phyloP scores from a whole-genome alignment of 768 basidiomycete species.

The Boletus rufocinnamomeus region DNA sequence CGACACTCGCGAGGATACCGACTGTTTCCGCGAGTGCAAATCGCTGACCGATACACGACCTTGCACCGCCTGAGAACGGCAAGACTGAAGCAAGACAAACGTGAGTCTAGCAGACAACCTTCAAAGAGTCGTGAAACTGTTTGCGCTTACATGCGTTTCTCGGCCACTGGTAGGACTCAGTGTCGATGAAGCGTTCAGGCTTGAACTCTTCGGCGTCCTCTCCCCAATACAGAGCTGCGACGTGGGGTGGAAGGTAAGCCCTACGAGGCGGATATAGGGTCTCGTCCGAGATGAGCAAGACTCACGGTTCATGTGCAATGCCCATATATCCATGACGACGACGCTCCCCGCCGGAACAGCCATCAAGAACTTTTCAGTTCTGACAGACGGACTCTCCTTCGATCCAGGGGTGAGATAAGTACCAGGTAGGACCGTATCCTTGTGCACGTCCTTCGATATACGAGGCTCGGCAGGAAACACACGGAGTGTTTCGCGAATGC shows the following conservation, averaged over 20 bases:
- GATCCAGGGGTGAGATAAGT: constrained; percentile 36
- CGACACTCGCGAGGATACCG: constrained; percentile 45
- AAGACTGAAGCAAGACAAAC: constrained; percentile 33
- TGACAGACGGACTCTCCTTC: constrained; percentile 6
- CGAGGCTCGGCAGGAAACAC: constrained; percentile 42
- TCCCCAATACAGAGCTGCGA: constrained; percentile 52
- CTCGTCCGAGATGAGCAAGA: background rate
- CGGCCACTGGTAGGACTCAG: constrained; percentile 50
- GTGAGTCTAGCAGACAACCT: background rate
- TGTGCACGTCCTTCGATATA: constrained; percentile 36
- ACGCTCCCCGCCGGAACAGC: constrained; percentile 42
- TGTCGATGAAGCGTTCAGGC: constrained; percentile 54
- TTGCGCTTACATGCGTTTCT: constrained; percentile 46
- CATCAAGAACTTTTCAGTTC: constrained; percentile 36
- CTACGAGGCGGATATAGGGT: background rate
- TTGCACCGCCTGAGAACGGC: constrained; percentile 47
- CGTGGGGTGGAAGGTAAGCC: background rate
- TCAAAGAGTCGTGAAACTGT: background rate
- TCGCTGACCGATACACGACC: constrained; percentile 52
- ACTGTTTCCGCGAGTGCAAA: constrained; percentile 46
- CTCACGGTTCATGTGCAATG: constrained; percentile 48
- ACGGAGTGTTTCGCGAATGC: constrained; percentile 50
- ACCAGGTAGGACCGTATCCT: constrained; percentile 39
- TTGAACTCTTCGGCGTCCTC: constrained; percentile 45
- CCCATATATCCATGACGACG: constrained; percentile 44